These are phyloP conservation scores for Lepidium didymum DNA, from an alignment of 345 rosid genomes.

Conservation along the genomic window DNA sequence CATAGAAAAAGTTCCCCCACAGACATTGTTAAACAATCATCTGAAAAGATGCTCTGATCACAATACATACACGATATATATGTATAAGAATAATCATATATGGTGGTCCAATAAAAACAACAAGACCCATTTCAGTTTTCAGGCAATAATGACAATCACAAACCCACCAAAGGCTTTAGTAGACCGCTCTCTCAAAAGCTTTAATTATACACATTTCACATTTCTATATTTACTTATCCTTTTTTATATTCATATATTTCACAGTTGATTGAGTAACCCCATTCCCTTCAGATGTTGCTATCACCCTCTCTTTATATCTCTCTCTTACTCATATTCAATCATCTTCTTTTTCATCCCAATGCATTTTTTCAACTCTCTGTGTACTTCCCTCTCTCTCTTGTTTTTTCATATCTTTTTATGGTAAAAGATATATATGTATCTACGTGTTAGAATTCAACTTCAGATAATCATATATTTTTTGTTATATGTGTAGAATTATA, in stretches of 20 bases:
- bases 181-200: slow-evolving; percentile 21
- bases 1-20: slow-evolving; percentile 19
- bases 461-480: too few relatives aligned
- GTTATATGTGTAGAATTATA: too few relatives aligned
- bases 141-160: slow-evolving; percentile 28
- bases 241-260: background rate
- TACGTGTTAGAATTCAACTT: too few relatives aligned
- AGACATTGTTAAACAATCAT: slow-evolving; percentile 22
- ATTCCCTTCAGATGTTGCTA: slow-evolving; percentile 22
- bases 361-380: background rate
- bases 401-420: too few relatives aligned
- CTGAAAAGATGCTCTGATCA: slow-evolving; percentile 25
- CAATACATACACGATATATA: background rate
- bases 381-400: too few relatives aligned
- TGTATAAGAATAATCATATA: slow-evolving; percentile 24
- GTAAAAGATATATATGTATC: too few relatives aligned
- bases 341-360: background rate
- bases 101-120: slow-evolving; percentile 27
- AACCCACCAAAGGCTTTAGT: slow-evolving; percentile 28
- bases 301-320: background rate
- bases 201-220: slow-evolving; percentile 20
- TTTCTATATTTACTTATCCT: slow-evolving; percentile 9
- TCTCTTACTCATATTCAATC: background rate
- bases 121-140: slow-evolving; percentile 31
- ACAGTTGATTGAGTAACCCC: slow-evolving; percentile 18